Evolutionary conservation across 2,329 filamentous ascomycete species (phyloP), one percentile per base, ranked within the genome.

Genomic region (Aspergillus jensenii): DNA sequence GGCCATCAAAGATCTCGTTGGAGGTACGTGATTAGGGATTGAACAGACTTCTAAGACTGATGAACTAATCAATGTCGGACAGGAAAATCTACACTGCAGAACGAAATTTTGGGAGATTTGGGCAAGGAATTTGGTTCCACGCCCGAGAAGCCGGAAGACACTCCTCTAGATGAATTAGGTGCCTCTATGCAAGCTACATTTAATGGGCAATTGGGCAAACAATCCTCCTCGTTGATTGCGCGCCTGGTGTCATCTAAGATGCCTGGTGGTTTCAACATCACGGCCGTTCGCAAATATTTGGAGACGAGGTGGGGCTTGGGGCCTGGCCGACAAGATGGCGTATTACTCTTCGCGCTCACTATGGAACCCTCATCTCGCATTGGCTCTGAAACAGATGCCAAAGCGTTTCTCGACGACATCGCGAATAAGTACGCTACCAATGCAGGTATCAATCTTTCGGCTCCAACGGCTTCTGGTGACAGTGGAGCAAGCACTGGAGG

Each of bases 251-350:
- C 95, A 2, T 97, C 95, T 31, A 99, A 99, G 81, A 99, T 99
- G 95, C 95, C 95, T 48, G 95, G 93, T 80, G 95, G 95, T 62
- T 99, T 99, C 86, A 99, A 98, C 76, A 98, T 98, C 75, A 98
- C 93, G 71, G 84, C 91, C 12, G 91, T 96, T 47, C 87, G 95
- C 70, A 99, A 99, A 79, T 96, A 99, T 72, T 81, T 99, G 45
- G 93, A 97, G 79, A 91, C 90, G 15, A 86, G 91, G 76, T 99
- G 93, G 92, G 95, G 95, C 56, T 81, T 99, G 58, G 91, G 83
- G 4, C 73, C 88, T 23, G 95, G 95, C 27, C 85, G 95, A 70
- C 95, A 99, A 74, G 95, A 99, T 73, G 92, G 93, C 67, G 90
- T 90, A 49, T 81, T 99, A 60, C 81, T 98, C 57, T 80, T 98